phyloP scores from a whole-genome alignment of 306 rosid genomes.

The Elaeagnus macrophylla region DNA sequence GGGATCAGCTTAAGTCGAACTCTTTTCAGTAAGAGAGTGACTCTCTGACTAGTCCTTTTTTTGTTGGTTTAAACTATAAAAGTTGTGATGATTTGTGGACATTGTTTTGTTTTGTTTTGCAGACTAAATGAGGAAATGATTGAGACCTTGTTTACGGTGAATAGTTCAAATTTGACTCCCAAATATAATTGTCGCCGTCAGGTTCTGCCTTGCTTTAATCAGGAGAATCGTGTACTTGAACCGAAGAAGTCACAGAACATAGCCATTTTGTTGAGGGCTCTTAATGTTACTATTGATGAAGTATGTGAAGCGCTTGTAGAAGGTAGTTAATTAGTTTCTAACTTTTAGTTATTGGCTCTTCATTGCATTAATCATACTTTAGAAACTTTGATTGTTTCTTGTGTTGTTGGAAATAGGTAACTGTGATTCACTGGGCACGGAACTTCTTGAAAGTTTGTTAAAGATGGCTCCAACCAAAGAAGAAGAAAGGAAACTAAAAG shows the following conservation, averaged over 20 bases:
- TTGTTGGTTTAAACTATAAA: neutral
- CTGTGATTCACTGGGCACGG: constrained; percentile 68
- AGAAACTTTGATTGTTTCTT: neutral
- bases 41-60: neutral
- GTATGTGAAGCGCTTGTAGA: constrained; percentile 84
- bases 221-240: constrained; percentile 74
- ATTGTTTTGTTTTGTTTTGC: constrained; percentile 19
- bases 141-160: constrained; percentile 69
- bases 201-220: constrained; percentile 29
- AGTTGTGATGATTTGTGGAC: neutral
- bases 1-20: constrained; percentile 84
- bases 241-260: constrained; percentile 93
- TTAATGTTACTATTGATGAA: constrained; percentile 85
- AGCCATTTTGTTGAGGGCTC: constrained; percentile 76
- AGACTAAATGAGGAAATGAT: constrained; percentile 95
- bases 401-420: constrained; percentile 43
- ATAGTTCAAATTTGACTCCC: constrained; percentile 32
- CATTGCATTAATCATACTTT: neutral
- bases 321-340: constrained; percentile 31
- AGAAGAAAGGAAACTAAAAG: constrained; percentile 62
- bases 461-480: constrained; percentile 94
- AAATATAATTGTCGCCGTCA: constrained; percentile 45
- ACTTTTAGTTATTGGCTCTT: neutral
- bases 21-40: constrained; percentile 66
- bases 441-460: constrained; percentile 70